Conservation (phyloP, 495 filamentous ascomycete genomes). For the Parathielavia hyrcaniae region DNA sequence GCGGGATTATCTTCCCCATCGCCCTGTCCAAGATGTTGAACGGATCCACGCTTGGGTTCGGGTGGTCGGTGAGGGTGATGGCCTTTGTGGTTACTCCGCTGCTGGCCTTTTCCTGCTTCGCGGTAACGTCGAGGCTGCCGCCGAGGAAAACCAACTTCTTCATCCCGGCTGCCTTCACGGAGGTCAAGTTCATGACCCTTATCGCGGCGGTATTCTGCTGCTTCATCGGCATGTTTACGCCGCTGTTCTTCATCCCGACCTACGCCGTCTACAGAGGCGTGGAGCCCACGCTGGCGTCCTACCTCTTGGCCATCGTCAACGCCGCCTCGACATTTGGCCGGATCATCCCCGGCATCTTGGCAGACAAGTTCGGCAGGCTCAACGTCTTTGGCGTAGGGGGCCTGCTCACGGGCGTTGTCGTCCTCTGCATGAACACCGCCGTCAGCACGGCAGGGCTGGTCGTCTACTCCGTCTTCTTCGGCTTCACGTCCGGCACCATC, state of each 20-base stretch:
- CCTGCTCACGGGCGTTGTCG: constrained; percentile 36
- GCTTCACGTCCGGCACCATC: constrained; percentile 43
- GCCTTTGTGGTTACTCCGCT: constrained; percentile 52
- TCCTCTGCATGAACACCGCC: constrained; percentile 39
- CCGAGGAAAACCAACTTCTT: constrained; percentile 41
- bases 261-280: constrained; percentile 49
- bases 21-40: constrained; percentile 40
- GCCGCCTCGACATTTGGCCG: constrained; percentile 50
- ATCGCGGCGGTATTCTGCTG: constrained; percentile 40
- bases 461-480: constrained; percentile 33
- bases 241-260: constrained; percentile 51
- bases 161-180: constrained; percentile 38
- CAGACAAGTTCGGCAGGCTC: constrained; percentile 48
- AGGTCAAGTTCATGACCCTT: constrained; percentile 34
- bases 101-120: constrained; percentile 38
- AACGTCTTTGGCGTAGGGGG: constrained; percentile 41
- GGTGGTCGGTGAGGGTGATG: constrained; percentile 54
- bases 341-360: constrained; percentile 50
- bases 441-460: constrained; percentile 37
- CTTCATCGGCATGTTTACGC: constrained; percentile 50
- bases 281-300: constrained; percentile 45
- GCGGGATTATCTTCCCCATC: constrained; percentile 50
- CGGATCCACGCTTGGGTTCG: constrained; percentile 44
- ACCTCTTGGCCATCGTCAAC: constrained; percentile 51
- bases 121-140: constrained; percentile 43